These are phyloP conservation scores for Irpex rosettiformis DNA, from an alignment of 1,284 basidiomycete species.

Conservation along the genomic window DNA sequence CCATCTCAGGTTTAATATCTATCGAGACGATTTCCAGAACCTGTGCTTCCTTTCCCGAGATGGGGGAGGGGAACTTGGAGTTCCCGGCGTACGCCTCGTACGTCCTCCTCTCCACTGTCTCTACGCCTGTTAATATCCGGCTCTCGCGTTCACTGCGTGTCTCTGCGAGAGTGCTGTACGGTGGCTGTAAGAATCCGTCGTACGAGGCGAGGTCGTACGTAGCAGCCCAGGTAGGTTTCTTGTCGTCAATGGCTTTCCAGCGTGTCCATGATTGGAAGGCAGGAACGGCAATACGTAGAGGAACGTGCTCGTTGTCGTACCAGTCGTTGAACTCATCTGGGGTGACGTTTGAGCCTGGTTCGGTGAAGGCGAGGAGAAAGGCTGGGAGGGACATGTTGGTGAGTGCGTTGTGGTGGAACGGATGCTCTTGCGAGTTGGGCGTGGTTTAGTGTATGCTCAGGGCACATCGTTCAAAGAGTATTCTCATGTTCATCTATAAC, in stretches of 20 bases:
- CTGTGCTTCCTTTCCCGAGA: no score
- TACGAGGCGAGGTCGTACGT: slow-evolving; percentile 53
- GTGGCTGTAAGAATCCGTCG: slow-evolving; percentile 41
- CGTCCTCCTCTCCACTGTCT: slow-evolving; percentile 48
- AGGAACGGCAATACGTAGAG: slow-evolving; percentile 50
- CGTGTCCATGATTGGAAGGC: slow-evolving; percentile 54
- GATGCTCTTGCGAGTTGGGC: no score
- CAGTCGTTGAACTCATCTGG: slow-evolving; percentile 41
- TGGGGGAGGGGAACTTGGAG: no score
- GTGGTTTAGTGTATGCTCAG: no score
- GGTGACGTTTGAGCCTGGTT: slow-evolving; percentile 24
- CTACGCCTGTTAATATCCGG: slow-evolving; percentile 43
- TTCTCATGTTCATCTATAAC: no score
- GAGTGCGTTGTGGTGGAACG: no score
- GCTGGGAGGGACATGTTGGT: slow-evolving; percentile 5
- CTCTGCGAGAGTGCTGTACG: slow-evolving; percentile 47
- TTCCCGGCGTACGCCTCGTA: no score
- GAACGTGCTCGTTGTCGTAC: slow-evolving; percentile 67
- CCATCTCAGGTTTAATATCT: no score
- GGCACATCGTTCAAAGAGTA: no score
- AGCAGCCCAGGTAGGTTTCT: slow-evolving; percentile 47
- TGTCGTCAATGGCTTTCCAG: slow-evolving; percentile 39
- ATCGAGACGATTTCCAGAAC: no score
- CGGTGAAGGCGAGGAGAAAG: slow-evolving; percentile 4
- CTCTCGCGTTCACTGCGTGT: slow-evolving; percentile 53